Base-by-base conservation (phyloP, 2,329 filamentous ascomycete species). In the Rutstroemia sydowiana region DNA sequence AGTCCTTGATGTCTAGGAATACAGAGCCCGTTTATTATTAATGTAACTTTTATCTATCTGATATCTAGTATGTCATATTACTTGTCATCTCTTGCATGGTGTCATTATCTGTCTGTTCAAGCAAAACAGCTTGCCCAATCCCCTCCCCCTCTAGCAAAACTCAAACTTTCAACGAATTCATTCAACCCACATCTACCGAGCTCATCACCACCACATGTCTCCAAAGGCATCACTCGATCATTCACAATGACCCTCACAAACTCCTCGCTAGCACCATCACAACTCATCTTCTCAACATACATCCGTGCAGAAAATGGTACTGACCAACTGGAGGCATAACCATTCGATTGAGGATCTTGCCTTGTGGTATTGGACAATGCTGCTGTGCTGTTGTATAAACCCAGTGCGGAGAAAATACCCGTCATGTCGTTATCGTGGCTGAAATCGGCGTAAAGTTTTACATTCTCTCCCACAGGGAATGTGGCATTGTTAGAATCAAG, bases 371-470 rank as follows among this genome's bases (percentile, higher is more conserved):
- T 75, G 2, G 77, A 74, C 21, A 85, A 70, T 10, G 75, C 71
- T 13, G 65, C 62, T 0, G 81, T 88, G 40, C 69, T 70, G 59
- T 90, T 87, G 70, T 89, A 95, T 23, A 95, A 71, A 0, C 89
- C 87, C 57, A 96, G 65, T 0, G 89, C 88, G 5, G 81, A 82
- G 64, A 87, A 87, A 6, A 95, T 81, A 7, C 78, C 77, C 28
- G 79, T 81, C 82, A 96, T 89, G 64, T 86, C 83, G 67, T 95
- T 95, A 69, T 96, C 91, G 68, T 96, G 91, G 57, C 84, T 88
- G 65, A 96, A 95, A 68, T 96, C 91, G 0, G 88, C 90, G 63
- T 95, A 96, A 1, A 95, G 70, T 10, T 70, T 71, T 40, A 72
- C 69, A 55, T 77, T 61, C 28, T 68, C 67, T 21, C 69, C 75